Conservation (phyloP, 768 basidiomycete genomes). For the Asterophora lycoperdoides region DNA sequence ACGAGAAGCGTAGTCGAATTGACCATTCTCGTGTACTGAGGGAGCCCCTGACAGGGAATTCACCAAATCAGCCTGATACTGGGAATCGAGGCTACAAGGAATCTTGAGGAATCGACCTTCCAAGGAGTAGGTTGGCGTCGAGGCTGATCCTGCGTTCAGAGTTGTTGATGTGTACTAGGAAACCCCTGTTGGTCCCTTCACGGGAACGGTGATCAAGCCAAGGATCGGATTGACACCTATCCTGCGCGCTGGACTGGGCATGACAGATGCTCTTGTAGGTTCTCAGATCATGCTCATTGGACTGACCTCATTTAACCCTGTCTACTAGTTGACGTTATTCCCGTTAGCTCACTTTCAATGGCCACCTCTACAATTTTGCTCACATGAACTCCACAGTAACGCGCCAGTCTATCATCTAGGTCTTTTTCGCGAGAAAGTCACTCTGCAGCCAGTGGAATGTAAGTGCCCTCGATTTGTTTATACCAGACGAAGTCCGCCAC, state of each 20-base stretch:
- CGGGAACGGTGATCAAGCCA: slow-evolving; percentile 69
- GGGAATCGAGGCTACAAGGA: slow-evolving; percentile 78
- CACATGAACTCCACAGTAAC: slow-evolving; percentile 33
- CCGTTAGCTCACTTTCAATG: slow-evolving; percentile 48
- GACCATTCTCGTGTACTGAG: not conserved
- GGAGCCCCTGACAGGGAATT: slow-evolving; percentile 50
- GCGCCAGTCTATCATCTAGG: slow-evolving; percentile 91
- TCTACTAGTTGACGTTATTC: slow-evolving; percentile 63
- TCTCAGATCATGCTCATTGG: not conserved
- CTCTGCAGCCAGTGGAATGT: slow-evolving; percentile 91
- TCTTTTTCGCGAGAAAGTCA: slow-evolving; percentile 81
- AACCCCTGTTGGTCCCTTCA: slow-evolving; percentile 79
- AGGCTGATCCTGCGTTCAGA: not conserved
- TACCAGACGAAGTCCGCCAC: not conserved
- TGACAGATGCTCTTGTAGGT: slow-evolving; percentile 77
- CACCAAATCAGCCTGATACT: slow-evolving; percentile 71
- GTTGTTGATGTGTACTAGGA: slow-evolving; percentile 39
- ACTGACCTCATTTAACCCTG: slow-evolving; percentile 1
- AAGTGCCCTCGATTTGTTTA: slow-evolving; percentile 15
- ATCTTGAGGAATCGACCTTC: slow-evolving; percentile 59
- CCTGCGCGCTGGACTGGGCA: slow-evolving; percentile 88
- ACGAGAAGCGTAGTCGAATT: slow-evolving; percentile 2
- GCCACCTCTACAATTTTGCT: not conserved
- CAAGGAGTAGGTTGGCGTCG: slow-evolving; percentile 48
- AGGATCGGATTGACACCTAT: slow-evolving; percentile 87